Base-by-base conservation (phyloP, 2,329 filamentous ascomycete species). In the Lasiodiplodia sp. region DNA sequence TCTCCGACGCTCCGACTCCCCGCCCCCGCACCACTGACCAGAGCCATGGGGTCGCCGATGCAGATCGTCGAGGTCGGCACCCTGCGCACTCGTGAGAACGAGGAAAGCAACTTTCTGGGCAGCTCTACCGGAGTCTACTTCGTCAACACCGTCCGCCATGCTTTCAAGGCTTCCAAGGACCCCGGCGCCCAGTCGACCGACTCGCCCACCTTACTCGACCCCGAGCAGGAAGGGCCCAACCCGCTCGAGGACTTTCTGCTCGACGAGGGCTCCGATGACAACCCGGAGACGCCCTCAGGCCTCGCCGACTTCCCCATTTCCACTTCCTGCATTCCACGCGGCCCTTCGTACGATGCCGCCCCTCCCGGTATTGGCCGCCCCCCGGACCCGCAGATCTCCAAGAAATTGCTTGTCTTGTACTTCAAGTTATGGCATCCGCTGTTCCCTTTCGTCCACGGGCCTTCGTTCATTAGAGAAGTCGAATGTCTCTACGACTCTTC, bases 381-480 rank as follows among this genome's bases (percentile, higher is more conserved):
- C 31, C 67, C 67, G 14, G 58, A 52, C 25, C 49, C 67, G 18
- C 47, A 52, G 1, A 58, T 31, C 38, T 49, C 38, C 25, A 68
- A 53, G 31, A 63, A 58, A 23, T 52, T 68, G 2, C 23, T 68
- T 7, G 40, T 68, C 21, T 11, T 68, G 8, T 89, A 87, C 70
- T 88, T 88, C 69, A 81, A 87, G 28, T 81, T 84, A 18, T 89
- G 87, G 87, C 87, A 89, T 71, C 83, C 85, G 0, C 80, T 85
- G 2, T 84, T 87, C 52, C 87, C 87, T 0, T 88, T 87, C 66
- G 77, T 88, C 5, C 84, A 87, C 71, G 87, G 84, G 0, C 86
- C 86, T 1, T 80, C 82, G 4, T 77, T 88, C 2, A 76, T 88
- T 2, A 77, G 79, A 18, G 67, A 68, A 21, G 44, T 68, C 28